phyloP scores from a whole-genome alignment of 2,329 filamentous ascomycete genomes.

The Teratosphaeriaceae sp. region DNA sequence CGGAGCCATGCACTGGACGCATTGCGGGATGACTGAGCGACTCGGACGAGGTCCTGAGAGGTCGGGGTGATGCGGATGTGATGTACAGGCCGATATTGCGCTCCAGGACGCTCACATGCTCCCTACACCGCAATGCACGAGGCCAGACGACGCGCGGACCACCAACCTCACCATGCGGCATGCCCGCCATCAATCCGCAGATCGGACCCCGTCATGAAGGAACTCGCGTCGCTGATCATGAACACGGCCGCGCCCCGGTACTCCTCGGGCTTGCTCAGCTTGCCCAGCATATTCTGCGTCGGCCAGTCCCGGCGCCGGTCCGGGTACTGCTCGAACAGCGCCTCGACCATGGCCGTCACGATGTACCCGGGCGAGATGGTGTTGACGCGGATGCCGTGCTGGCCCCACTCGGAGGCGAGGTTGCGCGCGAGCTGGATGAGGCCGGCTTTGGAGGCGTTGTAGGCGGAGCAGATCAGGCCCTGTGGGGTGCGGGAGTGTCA shows the following conservation, averaged over 20 bases:
- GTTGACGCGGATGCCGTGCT: slow-evolving; percentile 69
- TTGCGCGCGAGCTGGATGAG: slow-evolving; percentile 66
- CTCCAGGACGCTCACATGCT: not conserved
- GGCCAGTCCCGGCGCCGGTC: slow-evolving; percentile 64
- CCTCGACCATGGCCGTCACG: slow-evolving; percentile 75
- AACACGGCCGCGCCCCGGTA: slow-evolving; percentile 34
- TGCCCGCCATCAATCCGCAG: slow-evolving; percentile 44
- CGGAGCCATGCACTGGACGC: not conserved
- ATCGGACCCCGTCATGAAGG: slow-evolving; percentile 51
- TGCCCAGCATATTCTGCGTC: slow-evolving; percentile 73
- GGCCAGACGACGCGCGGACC: too few relatives aligned
- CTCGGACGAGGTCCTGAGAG: not conserved
- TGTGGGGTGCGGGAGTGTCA: slow-evolving; percentile 29
- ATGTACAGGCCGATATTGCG: not conserved
- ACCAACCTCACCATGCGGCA: slow-evolving; percentile 5
- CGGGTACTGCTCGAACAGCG: slow-evolving; percentile 68
- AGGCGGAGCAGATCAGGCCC: slow-evolving; percentile 60
- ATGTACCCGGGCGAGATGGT: slow-evolving; percentile 77
- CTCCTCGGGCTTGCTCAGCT: slow-evolving; percentile 31
- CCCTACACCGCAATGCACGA: not conserved
- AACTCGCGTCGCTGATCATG: slow-evolving; percentile 37
- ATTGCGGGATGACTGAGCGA: not conserved
- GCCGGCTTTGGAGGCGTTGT: slow-evolving; percentile 70
- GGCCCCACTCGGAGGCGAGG: slow-evolving; percentile 67
- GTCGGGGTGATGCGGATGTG: too few relatives aligned